A percentile compares a stretch with the other conserved stretches of the same genome.
These are phyloP conservation scores for Lomentospora prolificans DNA, from an alignment of 2,329 filamentous ascomycete species.

Conservation along the genomic window DNA sequence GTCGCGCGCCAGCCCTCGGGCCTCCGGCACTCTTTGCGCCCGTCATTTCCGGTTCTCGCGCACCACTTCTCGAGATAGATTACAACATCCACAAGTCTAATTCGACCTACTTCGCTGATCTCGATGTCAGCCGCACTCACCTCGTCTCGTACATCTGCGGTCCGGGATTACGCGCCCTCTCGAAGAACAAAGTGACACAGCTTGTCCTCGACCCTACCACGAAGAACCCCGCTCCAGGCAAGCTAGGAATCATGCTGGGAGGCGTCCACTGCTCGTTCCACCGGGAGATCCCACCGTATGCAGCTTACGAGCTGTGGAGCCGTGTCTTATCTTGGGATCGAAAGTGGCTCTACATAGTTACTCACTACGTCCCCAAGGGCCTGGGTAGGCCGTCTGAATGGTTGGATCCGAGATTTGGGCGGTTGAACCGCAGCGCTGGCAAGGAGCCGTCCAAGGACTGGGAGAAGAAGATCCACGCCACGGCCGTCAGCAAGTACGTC, in stretches of 20 bases:
- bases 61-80: slow-evolving; percentile 69
- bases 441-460: slow-evolving; percentile 29
- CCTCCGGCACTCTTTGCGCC: slow-evolving; percentile 64
- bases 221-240: slow-evolving; percentile 39
- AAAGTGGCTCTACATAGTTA: slow-evolving; percentile 73
- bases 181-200: slow-evolving; percentile 36
- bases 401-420: slow-evolving; percentile 36
- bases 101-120: slow-evolving; percentile 77
- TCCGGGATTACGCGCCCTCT: slow-evolving; percentile 43
- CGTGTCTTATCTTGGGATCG: slow-evolving; percentile 65
- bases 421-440: slow-evolving; percentile 28
- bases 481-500: slow-evolving; percentile 70
- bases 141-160: slow-evolving; percentile 61
- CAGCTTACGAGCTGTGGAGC: slow-evolving; percentile 64
- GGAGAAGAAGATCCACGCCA: slow-evolving; percentile 59
- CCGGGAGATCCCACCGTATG: slow-evolving; percentile 60
- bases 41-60: slow-evolving; percentile 54
- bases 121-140: slow-evolving; percentile 75
- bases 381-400: slow-evolving; percentile 44
- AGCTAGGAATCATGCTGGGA: slow-evolving; percentile 57
- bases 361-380: slow-evolving; percentile 59
- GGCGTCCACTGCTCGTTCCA: slow-evolving; percentile 66
- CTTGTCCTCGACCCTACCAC: slow-evolving; percentile 40
- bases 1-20: slow-evolving; percentile 36
- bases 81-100: slow-evolving; percentile 80